Evolutionary conservation across 352 stramenopile genomes (phyloP).

Genomic region (Phytophthora litchii): DNA sequence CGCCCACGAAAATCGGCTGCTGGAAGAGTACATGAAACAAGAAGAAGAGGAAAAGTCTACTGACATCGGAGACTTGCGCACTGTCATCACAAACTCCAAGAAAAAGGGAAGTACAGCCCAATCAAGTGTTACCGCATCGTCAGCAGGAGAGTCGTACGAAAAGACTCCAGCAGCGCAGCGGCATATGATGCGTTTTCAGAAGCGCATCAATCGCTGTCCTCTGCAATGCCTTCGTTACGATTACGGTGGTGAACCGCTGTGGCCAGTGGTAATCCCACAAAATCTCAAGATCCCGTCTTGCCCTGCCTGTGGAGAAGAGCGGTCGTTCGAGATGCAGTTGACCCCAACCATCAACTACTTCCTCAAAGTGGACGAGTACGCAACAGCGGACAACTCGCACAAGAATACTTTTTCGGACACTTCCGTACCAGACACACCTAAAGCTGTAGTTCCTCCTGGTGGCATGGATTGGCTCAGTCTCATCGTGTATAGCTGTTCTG

Average conservation of each 20-base stretch:
- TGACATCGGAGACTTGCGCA: constrained; percentile 63
- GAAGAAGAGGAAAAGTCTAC: constrained; percentile 82
- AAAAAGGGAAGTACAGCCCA: constrained; percentile 37
- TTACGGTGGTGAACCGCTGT: constrained; percentile 85
- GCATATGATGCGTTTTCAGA: constrained; percentile 88
- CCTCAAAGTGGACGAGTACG: constrained; percentile 79
- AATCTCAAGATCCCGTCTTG: constrained; percentile 61
- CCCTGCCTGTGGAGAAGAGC: constrained; percentile 55
- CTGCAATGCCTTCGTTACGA: constrained; percentile 86
- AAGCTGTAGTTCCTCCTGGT: constrained; percentile 16
- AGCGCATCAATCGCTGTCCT: constrained; percentile 79
- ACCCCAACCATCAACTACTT: constrained; percentile 89
- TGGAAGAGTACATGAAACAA: constrained; percentile 81
- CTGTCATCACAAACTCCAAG: constrained; percentile 60
- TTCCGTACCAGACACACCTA: constrained; percentile 1
- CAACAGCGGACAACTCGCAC: constrained; percentile 19
- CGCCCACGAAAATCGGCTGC: constrained; percentile 70
- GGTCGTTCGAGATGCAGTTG: constrained; percentile 84
- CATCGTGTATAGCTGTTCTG: constrained; percentile 76
- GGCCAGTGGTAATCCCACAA: constrained; percentile 61
- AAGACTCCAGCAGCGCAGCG: constrained; percentile 74
- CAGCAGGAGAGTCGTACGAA: constrained; percentile 76
- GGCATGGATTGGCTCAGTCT: constrained; percentile 88
- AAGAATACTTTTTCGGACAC: constrained; percentile 1
- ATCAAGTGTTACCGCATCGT: constrained; percentile 15